These are phyloP conservation scores for Dothidotthia symphoricarpi DNA, from an alignment of 2,329 filamentous ascomycete genomes.

Conservation along the genomic window DNA sequence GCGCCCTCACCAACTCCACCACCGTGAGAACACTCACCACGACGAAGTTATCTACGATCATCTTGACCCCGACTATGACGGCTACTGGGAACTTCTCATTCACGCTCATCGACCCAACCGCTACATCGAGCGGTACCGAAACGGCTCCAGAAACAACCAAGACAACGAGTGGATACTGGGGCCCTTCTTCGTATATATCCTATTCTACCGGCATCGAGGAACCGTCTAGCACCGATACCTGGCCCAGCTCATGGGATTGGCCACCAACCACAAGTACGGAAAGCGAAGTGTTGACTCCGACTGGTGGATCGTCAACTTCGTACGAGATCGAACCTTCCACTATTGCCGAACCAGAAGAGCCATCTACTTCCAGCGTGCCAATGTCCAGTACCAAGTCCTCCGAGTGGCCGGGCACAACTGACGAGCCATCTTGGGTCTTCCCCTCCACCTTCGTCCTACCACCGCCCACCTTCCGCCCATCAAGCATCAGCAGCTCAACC, in stretches of 20 bases:
- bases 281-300: background rate
- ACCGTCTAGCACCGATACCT: background rate
- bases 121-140: background rate
- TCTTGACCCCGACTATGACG: background rate
- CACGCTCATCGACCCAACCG: background rate
- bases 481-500: too few relatives aligned
- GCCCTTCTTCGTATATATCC: background rate
- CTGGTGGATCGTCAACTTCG: background rate
- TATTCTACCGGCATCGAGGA: background rate
- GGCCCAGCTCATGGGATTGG: background rate
- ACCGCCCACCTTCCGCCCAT: too few relatives aligned
- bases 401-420: too few relatives aligned
- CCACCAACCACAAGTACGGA: constrained; percentile 6
- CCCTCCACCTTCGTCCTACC: too few relatives aligned
- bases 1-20: background rate
- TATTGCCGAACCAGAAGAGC: background rate
- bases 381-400: background rate
- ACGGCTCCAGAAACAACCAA: background rate
- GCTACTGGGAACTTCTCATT: constrained; percentile 5
- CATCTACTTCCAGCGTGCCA: constrained; percentile 3
- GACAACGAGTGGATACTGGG: background rate
- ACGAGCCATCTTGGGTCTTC: too few relatives aligned
- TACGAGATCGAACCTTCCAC: too few relatives aligned
- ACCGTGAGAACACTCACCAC: constrained; percentile 1
- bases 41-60: constrained; percentile 1